Conservation (phyloP, 2,329 filamentous ascomycete genomes). For the Nemania serpens region DNA sequence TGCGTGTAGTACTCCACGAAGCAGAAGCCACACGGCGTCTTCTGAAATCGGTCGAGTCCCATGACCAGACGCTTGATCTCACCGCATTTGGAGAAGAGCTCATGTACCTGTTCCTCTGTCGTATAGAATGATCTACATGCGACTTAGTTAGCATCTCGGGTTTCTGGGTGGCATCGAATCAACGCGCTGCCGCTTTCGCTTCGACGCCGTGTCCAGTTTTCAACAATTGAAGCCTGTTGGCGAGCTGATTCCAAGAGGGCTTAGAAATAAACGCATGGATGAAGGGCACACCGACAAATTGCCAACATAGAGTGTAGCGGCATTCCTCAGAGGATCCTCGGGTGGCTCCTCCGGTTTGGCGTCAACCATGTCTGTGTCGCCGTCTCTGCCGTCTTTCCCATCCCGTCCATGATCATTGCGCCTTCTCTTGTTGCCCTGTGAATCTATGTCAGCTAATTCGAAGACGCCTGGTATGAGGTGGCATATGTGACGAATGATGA, state of each 20-base stretch:
- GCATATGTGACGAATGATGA: conserved; percentile 1
- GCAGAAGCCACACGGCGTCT: conserved; percentile 98
- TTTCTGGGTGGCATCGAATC: not conserved
- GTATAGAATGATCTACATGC: conserved; percentile 85
- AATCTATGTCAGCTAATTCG: conserved; percentile 19
- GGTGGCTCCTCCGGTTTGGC: conserved; percentile 56
- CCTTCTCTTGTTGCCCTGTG: conserved; percentile 70
- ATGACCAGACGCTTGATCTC: conserved; percentile 98
- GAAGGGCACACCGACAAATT: conserved; percentile 70
- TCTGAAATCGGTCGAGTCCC: conserved; percentile 95
- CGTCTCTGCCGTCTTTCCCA: conserved; percentile 60
- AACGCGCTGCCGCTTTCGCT: not conserved
- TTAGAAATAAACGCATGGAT: not conserved
- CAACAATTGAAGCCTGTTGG: not conserved
- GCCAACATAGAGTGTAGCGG: conserved; percentile 95
- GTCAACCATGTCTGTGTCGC: conserved; percentile 53
- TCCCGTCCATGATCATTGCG: conserved; percentile 57
- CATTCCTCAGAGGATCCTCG: conserved; percentile 81
- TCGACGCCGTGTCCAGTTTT: not conserved
- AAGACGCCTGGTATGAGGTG: not conserved
- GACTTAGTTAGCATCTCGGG: conserved; percentile 9
- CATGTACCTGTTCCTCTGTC: conserved; percentile 98
- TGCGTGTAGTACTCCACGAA: conserved; percentile 99
- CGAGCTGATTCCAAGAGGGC: not conserved
- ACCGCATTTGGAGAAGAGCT: conserved; percentile 93